Conservation (phyloP, 805 yeast genomes). For the Cyberlindnera bimundalis region DNA sequence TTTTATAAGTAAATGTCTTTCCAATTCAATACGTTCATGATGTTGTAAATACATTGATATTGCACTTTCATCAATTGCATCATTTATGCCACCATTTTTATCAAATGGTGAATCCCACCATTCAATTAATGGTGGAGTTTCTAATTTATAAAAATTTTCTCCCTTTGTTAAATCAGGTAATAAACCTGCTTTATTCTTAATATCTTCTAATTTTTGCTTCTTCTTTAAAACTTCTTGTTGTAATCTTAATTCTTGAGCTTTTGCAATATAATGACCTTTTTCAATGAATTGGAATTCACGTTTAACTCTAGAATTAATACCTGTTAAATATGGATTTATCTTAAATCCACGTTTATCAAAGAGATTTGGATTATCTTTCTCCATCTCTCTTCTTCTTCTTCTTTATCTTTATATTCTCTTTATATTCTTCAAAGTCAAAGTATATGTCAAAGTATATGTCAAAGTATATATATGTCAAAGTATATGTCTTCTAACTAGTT, state of each 20-base stretch:
- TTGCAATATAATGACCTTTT: conserved; percentile 58
- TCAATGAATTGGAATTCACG: conserved; percentile 50
- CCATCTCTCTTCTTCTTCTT: too few species aligned
- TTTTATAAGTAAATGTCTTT: too few species aligned
- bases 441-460: too few species aligned
- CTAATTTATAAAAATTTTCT: conserved; percentile 50
- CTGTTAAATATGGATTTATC: conserved; percentile 35
- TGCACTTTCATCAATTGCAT: conserved; percentile 23
- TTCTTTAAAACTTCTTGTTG: conserved; percentile 34
- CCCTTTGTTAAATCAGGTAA: conserved; percentile 50
- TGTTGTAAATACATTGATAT: conserved; percentile 77
- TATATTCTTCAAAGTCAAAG: too few species aligned
- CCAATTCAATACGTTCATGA: conserved; percentile 63
- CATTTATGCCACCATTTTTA: conserved; percentile 31
- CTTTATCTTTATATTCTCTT: too few species aligned
- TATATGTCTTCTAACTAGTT: too few species aligned
- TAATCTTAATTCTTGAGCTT: conserved; percentile 42
- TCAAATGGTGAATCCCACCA: conserved; percentile 86
- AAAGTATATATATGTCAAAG: too few species aligned
- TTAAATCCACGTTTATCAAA: conserved; percentile 24
- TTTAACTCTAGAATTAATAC: conserved; percentile 22
- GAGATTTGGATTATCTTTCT: conserved; percentile 25
- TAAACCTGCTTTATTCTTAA: conserved; percentile 37
- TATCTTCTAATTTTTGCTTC: conserved; percentile 32
- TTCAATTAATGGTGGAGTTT: conserved; percentile 62